Evolutionary conservation across 2,329 filamentous ascomycete species (phyloP), one percentile per base, ranked within the genome.

Genomic region (Pseudogymnoascus sp.): DNA sequence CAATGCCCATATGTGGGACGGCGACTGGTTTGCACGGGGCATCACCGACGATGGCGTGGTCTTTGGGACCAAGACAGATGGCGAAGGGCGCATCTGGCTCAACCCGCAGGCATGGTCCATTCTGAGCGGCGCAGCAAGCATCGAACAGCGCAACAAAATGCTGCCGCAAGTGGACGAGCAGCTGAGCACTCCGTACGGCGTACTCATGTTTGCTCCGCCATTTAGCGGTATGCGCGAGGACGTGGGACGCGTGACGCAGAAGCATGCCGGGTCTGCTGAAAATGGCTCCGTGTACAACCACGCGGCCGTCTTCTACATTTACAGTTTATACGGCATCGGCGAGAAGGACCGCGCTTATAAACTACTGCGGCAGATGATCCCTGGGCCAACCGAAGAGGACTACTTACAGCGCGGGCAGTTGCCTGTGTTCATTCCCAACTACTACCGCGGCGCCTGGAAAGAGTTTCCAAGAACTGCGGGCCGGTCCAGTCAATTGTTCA

Each of bases 211-310:
- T 68, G 79, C 75, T 3, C 82, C 82, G 5, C 77, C 82, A 1
- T 84, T 75, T 71, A 79, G 73, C 38, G 74, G 71, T 7, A 84
- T 84, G 82, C 80, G 81, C 60, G 82, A 84, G 71, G 81, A 84
- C 63, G 75, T 84, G 22, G 82, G 82, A 8, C 81, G 82, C 52
- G 82, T 84, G 12, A 84, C 82, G 63, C 81, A 84, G 68, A 84
- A 84, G 70, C 82, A 80, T 63, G 78, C 81, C 2, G 82, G 82
- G 2, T 80, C 80, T 49, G 82, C 78, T n/a, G 82, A 84, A 71
- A 84, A 84, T 69, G 82, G 76, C 0, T 79, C 79, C 23, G 80
- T 84, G 16, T 84, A 84, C 70, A 84, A 84, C 73, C 82, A 84
- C 69, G 81, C 82, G 0, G 77, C 75, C 33, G 76, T 79, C 9